Percentiles rank a stretch among this genome's conserved stretches.
These are phyloP conservation scores for Eucalyptus sp. DNA, from an alignment of 345 rosid species.

Conservation along the genomic window DNA sequence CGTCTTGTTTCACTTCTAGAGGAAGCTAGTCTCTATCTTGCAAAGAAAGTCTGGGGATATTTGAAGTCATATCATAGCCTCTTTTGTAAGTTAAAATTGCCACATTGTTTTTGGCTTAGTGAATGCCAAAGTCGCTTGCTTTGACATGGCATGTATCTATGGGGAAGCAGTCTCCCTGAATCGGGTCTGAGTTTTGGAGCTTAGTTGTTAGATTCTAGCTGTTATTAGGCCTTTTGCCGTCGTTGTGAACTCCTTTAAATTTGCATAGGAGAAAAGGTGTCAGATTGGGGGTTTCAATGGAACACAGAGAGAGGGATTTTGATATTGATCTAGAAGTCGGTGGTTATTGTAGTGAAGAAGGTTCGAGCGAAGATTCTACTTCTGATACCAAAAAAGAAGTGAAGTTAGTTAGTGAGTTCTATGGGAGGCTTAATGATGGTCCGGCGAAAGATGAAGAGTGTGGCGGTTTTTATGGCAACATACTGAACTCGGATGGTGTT, in stretches of 20 bases:
- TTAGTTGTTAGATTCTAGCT: not conserved
- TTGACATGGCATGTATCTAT: not conserved
- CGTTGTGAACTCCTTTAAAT: not conserved
- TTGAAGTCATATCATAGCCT: not conserved
- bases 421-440: not conserved
- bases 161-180: not conserved
- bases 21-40: not conserved
- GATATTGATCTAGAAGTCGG: constrained; percentile 75
- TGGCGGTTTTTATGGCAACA: constrained; percentile 5
- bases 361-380: constrained; percentile 8
- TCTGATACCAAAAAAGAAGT: constrained; percentile 10
- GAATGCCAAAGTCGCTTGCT: constrained; percentile 3
- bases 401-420: not conserved
- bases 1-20: not conserved
- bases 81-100: constrained; percentile 1
- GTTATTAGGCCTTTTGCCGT: not conserved
- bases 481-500: not conserved
- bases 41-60: not conserved
- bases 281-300: constrained; percentile 14
- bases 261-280: not conserved
- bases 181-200: not conserved
- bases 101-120: not conserved
- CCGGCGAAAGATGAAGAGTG: constrained; percentile 13
- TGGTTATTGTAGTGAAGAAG: constrained; percentile 11
- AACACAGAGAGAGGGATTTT: constrained; percentile 14